These are phyloP conservation scores for Coemansia furcata DNA, from an alignment of 192 early-diverging fungal species.

Conservation along the genomic window DNA sequence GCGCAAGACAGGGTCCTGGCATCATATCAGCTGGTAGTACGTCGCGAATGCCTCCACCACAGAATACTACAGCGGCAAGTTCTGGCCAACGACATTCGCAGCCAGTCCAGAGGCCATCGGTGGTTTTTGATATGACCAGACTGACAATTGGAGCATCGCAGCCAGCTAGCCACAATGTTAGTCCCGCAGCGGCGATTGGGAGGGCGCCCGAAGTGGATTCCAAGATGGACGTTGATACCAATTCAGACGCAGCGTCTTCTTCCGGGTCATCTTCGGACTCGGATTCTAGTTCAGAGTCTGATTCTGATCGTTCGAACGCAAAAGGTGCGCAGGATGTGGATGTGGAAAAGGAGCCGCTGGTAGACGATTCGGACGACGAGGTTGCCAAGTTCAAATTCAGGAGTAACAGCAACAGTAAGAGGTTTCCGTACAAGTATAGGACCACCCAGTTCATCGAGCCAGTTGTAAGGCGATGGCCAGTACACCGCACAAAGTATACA, in stretches of 20 bases:
- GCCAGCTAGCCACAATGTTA: not conserved
- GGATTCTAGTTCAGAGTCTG: not conserved
- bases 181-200: not conserved
- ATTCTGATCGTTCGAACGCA: not conserved
- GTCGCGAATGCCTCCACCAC: not conserved
- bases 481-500: conserved; percentile 4
- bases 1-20: not conserved
- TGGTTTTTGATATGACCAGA: not conserved
- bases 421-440: not conserved
- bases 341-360: not conserved
- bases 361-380: not conserved
- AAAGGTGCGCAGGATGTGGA: not conserved
- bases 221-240: not conserved
- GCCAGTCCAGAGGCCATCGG: not conserved
- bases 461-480: not conserved
- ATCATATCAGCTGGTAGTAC: not conserved
- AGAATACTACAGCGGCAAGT: not conserved
- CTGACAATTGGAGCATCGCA: not conserved
- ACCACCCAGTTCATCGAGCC: not conserved
- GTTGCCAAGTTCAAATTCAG: not conserved
- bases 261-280: not conserved
- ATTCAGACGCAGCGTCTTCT: not conserved
- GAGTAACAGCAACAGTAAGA: not conserved
- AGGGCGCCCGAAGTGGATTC: not conserved
- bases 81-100: not conserved